Evolutionary conservation across 176 grass and related monocot species (phyloP).

Genomic region (Sorghum bicolor): DNA sequence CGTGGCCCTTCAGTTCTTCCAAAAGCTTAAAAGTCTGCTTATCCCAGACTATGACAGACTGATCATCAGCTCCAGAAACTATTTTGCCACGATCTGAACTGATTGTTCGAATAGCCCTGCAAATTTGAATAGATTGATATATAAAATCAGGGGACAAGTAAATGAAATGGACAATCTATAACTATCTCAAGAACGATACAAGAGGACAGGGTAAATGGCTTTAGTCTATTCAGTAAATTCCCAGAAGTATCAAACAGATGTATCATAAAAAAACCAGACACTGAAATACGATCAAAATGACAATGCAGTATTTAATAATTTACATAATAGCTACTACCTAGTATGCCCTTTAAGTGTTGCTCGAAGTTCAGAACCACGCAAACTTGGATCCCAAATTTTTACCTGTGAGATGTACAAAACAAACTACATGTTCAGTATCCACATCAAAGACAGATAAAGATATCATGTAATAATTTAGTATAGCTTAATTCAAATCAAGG

Average conservation of each 20-base stretch:
- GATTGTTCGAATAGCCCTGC: slow-evolving; percentile 81
- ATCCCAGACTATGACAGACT: slow-evolving; percentile 98
- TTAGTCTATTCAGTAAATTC: not conserved
- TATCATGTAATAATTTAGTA: slow-evolving; percentile 25
- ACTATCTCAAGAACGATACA: not conserved
- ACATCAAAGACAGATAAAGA: slow-evolving; percentile 18
- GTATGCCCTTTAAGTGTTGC: slow-evolving; percentile 98
- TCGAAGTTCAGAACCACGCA: slow-evolving; percentile 96
- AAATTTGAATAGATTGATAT: slow-evolving; percentile 39
- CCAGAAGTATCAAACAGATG: not conserved
- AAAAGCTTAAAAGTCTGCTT: slow-evolving; percentile 90
- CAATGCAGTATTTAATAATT: slow-evolving; percentile 8
- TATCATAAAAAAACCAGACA: too few species aligned
- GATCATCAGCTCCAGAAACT: slow-evolving; percentile 96
- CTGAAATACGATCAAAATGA: not conserved
- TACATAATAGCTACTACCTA: slow-evolving; percentile 55
- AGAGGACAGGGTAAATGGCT: not conserved
- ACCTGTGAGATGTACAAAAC: slow-evolving; percentile 51
- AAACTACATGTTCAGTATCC: slow-evolving; percentile 17
- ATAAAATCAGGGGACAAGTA: not conserved
- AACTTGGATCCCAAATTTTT: slow-evolving; percentile 99
- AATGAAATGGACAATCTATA: slow-evolving; percentile 20
- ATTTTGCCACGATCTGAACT: slow-evolving; percentile 97
- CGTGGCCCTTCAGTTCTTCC: slow-evolving; percentile 95
- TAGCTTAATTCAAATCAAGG: slow-evolving; percentile 24